Evolutionary conservation across 2,329 filamentous ascomycete genomes (phyloP).

Genomic region (Penicillium sp.): DNA sequence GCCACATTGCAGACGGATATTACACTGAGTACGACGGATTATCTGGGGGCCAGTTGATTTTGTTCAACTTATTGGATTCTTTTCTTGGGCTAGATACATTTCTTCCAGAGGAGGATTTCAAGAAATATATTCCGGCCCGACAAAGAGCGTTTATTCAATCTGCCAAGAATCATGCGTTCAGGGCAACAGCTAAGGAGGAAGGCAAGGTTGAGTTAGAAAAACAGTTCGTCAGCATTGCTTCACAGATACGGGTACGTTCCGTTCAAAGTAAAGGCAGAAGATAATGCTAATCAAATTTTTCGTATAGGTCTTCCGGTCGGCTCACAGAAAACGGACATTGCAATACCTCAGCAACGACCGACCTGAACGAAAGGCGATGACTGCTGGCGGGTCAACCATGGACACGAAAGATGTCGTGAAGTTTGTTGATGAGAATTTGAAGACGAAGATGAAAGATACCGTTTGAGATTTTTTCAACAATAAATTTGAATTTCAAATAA

Average conservation of each 20-base stretch:
- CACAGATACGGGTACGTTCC: neutral
- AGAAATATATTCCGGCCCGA: neutral
- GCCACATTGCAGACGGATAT: constrained; percentile 30
- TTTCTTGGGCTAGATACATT: neutral
- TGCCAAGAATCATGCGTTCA: neutral
- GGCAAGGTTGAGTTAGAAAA: neutral
- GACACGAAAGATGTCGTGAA: too few species aligned
- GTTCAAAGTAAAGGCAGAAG: too few species aligned
- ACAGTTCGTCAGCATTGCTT: neutral
- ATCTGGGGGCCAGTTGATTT: neutral
- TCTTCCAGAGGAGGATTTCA: neutral
- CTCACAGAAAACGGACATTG: neutral
- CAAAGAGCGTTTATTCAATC: neutral
- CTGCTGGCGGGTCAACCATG: neutral
- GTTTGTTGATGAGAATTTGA: too few species aligned
- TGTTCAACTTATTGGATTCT: neutral
- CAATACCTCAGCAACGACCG: neutral
- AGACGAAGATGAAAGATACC: too few species aligned
- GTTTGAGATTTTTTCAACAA: too few species aligned
- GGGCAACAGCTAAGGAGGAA: neutral
- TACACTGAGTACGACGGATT: constrained; percentile 32
- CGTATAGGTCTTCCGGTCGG: neutral
- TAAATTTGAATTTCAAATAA: too few species aligned
- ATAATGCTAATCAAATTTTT: too few species aligned
- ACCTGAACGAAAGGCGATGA: neutral